These are phyloP conservation scores for Eucalyptus melliodora DNA, from an alignment of 345 rosid species.

Conservation along the genomic window DNA sequence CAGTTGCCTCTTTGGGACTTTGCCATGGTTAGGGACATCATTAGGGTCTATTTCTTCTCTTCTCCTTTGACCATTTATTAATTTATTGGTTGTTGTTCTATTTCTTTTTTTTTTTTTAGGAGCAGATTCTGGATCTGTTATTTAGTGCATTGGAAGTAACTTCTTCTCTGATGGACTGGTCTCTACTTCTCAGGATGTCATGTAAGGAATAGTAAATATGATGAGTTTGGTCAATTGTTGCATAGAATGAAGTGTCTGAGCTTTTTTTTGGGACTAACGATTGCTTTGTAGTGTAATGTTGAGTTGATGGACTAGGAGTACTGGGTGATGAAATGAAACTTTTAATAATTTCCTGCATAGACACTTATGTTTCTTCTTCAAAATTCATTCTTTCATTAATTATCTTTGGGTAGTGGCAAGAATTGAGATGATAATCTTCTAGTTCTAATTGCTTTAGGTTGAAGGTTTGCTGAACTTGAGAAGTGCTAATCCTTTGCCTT, in stretches of 20 bases:
- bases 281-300: neutral
- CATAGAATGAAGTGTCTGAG: neutral
- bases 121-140: neutral
- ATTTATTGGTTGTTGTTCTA: neutral
- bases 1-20: neutral
- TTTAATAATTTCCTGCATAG: too few relatives aligned
- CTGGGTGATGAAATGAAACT: neutral
- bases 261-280: neutral
- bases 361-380: neutral
- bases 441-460: neutral
- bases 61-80: neutral
- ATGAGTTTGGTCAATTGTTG: neutral
- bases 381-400: too few relatives aligned
- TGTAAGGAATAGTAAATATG: neutral
- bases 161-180: too few relatives aligned
- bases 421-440: neutral
- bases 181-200: too few relatives aligned
- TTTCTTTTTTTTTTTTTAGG: too few relatives aligned
- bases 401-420: neutral
- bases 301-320: neutral
- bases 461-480: neutral
- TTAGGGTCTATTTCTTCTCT: neutral
- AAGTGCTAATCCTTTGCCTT: neutral
- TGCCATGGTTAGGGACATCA: neutral
- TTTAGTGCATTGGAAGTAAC: too few relatives aligned